phyloP scores from a whole-genome alignment of 257 asterid species.

The Scutellaria minor region DNA sequence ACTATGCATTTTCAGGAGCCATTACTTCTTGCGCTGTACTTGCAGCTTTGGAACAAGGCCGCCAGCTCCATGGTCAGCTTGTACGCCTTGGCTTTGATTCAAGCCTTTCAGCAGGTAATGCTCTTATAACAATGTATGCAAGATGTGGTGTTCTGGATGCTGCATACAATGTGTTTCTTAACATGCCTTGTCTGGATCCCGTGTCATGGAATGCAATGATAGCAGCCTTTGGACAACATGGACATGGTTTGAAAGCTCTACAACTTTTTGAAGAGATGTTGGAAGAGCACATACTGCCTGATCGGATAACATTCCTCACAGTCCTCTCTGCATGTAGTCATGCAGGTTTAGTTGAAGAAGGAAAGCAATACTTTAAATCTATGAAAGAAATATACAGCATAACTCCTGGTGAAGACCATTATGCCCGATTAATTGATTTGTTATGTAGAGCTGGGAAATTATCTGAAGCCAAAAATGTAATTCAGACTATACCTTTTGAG shows the following conservation, averaged over 20 bases:
- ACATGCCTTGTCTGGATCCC: conserved; percentile 63
- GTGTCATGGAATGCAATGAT: conserved; percentile 85
- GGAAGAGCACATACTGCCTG: conserved; percentile 63
- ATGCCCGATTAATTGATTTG: conserved; percentile 66
- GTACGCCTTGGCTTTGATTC: conserved; percentile 62
- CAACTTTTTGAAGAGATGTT: conserved; percentile 62
- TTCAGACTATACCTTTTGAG: conserved; percentile 56
- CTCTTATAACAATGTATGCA: conserved; percentile 70
- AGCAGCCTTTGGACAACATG: conserved; percentile 77
- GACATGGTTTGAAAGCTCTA: conserved; percentile 60
- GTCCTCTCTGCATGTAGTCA: conserved; percentile 77
- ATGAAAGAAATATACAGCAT: conserved; percentile 53
- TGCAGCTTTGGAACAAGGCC: conserved; percentile 70
- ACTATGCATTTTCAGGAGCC: conserved; percentile 75
- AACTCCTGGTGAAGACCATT: conserved; percentile 76
- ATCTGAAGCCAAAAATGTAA: conserved; percentile 54
- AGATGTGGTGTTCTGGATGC: conserved; percentile 70
- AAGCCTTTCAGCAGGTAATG: conserved; percentile 78
- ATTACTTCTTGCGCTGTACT: conserved; percentile 72
- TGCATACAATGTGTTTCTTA: conserved; percentile 49
- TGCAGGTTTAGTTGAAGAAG: conserved; percentile 68
- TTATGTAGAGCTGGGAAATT: conserved; percentile 68
- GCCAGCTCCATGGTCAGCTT: conserved; percentile 75
- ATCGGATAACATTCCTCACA: conserved; percentile 67
- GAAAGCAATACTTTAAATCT: conserved; percentile 49